Base-by-base conservation (phyloP, 1,139 yeast genomes). In the Oligophagozyma castellii region DNA sequence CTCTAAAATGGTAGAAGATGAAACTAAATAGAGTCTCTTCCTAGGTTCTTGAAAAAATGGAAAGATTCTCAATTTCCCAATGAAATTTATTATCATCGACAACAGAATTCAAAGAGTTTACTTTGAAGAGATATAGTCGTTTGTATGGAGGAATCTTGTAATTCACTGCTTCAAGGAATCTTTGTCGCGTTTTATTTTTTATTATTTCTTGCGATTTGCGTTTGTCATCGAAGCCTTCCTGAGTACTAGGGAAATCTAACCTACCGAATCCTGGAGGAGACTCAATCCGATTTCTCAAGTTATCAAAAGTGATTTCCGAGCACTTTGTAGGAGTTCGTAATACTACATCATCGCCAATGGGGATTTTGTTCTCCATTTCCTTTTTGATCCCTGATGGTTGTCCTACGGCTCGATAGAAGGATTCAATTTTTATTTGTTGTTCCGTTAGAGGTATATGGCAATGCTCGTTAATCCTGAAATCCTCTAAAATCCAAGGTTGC, bases 221-320 rank as follows among this genome's bases (percentile, higher is more conserved):
- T 39, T 49, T 54, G 31, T 56, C 63, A 15, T 39, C 46, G 2
- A 31, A 37, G 22, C 55, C 47, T 42, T 72, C 74, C 38, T 71
- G 79, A 0, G 79, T 70, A 11, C 57, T 56, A 1, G 81, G 79
- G 40, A 75, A 74, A 35, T 71, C 79, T 24, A 73, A 62, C 25
- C 64, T 52, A 51, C 70, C 73, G 48, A 65, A 72, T 1, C 80
- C 80, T 2, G 78, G 78, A 2, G 81, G 81, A 3, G 76, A 67
- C 29, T 66, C 67, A 15, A 69, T 65, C 42, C 66, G 57, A 29
- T 59, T 64, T 30, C 48, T 52, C 38, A 56, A 21, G 40, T 52
- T 44, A 23, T 44, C 48, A 34, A 44, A 43, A 4, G 38, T 35
- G 12, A 34, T 30, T 4, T 36, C 38, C 4, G 13, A n/a, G 16